Percentiles rank a stretch among this genome's conserved stretches.
These are phyloP conservation scores for Venustampulla echinocandica DNA, from an alignment of 495 filamentous ascomycete genomes.

Conservation along the genomic window DNA sequence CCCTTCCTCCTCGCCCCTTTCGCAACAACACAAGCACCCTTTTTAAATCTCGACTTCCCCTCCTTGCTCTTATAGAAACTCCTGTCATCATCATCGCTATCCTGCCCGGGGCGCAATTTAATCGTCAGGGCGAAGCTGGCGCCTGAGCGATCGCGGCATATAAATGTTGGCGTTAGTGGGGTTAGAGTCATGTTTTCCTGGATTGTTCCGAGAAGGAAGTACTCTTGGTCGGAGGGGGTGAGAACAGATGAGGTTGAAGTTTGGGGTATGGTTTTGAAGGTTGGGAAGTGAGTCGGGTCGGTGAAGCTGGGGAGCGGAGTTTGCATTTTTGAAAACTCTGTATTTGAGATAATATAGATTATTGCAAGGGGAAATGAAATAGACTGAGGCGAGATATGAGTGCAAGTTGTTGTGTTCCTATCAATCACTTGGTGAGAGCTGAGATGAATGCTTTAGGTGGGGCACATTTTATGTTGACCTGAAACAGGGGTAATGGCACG, in stretches of 20 bases:
- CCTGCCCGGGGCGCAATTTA: not conserved
- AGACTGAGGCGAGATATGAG: no score
- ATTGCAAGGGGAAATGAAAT: no score
- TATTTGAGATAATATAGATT: no score
- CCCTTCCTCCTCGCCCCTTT: slow-evolving; percentile 7
- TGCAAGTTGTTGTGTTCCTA: no score
- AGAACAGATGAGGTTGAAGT: not conserved
- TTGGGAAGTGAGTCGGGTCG: slow-evolving; percentile 13
- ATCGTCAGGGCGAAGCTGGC: slow-evolving; percentile 16
- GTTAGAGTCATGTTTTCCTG: slow-evolving; percentile 19
- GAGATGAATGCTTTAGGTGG: no score
- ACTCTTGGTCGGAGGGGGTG: not conserved
- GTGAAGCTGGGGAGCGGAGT: slow-evolving; percentile 10
- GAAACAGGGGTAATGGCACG: no score
- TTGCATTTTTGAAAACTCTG: no score
- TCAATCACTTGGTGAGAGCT: no score
- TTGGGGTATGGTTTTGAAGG: slow-evolving; percentile 10
- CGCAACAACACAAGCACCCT: slow-evolving; percentile 10
- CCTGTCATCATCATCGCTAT: not conserved
- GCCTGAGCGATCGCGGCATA: slow-evolving; percentile 4
- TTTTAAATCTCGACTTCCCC: slow-evolving; percentile 12
- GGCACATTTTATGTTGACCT: no score
- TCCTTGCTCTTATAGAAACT: not conserved
- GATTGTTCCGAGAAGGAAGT: slow-evolving; percentile 16
- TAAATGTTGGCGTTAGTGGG: slow-evolving; percentile 15